Percentiles rank a stretch among this genome's conserved stretches.
Conservation (phyloP, 345 rosid species). For the Melaleuca alternifolia region DNA sequence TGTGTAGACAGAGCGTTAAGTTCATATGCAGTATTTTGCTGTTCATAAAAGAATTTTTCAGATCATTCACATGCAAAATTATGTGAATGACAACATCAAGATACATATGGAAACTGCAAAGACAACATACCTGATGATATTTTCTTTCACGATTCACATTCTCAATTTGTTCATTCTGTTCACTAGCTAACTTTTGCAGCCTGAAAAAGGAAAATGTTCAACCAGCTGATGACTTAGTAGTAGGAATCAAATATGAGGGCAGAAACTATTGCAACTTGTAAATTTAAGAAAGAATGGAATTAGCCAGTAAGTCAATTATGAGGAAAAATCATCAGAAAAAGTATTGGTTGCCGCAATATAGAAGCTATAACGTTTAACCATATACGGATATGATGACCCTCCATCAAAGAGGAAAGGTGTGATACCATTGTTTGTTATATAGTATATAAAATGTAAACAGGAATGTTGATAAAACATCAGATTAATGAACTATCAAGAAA, state of each 20-base stretch:
- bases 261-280: background rate
- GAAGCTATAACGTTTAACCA: background rate
- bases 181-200: conserved; percentile 68
- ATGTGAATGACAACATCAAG: background rate
- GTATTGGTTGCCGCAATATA: background rate
- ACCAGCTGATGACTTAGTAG: background rate
- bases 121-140: conserved; percentile 71
- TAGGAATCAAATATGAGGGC: background rate
- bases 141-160: conserved; percentile 91
- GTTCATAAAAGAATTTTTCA: conserved; percentile 1
- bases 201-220: conserved; percentile 18
- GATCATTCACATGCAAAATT: background rate
- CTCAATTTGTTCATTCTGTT: conserved; percentile 78
- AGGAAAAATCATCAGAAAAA: background rate
- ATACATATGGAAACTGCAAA: background rate
- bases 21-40: conserved; percentile 93
- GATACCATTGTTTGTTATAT: background rate
- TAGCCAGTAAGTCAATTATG: background rate
- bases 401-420: background rate
- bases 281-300: background rate
- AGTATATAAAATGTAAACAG: background rate
- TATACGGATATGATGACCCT: background rate
- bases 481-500: background rate
- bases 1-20: conserved; percentile 75
- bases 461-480: background rate